These are phyloP conservation scores for Vicia villosa DNA, from an alignment of 306 rosid species.

Conservation along the genomic window DNA sequence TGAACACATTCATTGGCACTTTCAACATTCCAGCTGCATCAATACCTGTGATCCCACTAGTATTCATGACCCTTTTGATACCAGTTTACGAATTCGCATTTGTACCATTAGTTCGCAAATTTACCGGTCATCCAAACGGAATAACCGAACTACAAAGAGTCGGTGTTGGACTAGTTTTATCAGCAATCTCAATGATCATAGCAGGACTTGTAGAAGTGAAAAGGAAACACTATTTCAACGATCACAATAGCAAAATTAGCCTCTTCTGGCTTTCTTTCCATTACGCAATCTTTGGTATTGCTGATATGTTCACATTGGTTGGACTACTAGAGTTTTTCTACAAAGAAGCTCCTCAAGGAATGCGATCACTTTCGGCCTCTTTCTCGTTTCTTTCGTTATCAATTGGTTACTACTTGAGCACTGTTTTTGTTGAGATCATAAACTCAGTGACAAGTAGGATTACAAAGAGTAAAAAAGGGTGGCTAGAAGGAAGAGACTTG, in stretches of 20 bases:
- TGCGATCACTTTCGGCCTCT: conserved; percentile 57
- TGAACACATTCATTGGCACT: conserved; percentile 43
- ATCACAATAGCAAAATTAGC: conserved; percentile 38
- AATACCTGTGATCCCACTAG: conserved; percentile 57
- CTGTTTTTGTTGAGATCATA: conserved; percentile 49
- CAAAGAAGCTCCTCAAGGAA: conserved; percentile 57
- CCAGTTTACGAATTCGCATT: conserved; percentile 51
- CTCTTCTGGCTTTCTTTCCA: conserved; percentile 67
- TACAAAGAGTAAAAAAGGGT: conserved; percentile 46
- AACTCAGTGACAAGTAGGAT: conserved; percentile 40
- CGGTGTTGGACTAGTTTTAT: conserved; percentile 59
- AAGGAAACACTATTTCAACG: conserved; percentile 40
- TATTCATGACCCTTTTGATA: conserved; percentile 60
- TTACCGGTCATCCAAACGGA: conserved; percentile 54
- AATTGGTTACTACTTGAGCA: conserved; percentile 54
- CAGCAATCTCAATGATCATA: conserved; percentile 56
- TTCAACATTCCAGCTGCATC: conserved; percentile 49
- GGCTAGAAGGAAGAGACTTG: conserved; percentile 57
- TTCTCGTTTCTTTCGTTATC: conserved; percentile 56
- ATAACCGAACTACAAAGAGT: conserved; percentile 59
- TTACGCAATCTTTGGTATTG: conserved; percentile 60
- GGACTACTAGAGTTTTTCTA: conserved; percentile 65
- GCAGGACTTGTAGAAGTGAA: conserved; percentile 53
- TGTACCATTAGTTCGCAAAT: conserved; percentile 45
- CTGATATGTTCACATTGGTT: conserved; percentile 61